Evolutionary conservation across 2,329 filamentous ascomycete species (phyloP).

Genomic region (Acarospora socialis): DNA sequence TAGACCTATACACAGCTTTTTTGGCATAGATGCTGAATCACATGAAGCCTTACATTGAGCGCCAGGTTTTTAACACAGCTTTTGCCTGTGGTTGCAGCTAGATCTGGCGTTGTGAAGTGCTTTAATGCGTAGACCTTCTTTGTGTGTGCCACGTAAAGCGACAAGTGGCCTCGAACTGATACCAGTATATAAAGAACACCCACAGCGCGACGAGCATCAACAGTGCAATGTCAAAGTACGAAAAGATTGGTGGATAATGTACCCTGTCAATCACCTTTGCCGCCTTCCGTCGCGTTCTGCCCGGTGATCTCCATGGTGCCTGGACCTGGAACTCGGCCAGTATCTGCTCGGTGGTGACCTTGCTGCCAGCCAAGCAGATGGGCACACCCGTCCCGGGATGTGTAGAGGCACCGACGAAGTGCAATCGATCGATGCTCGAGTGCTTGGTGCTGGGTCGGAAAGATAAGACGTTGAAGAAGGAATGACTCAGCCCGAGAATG

Average conservation of each 20-base stretch:
- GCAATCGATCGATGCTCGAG: conserved; percentile 26
- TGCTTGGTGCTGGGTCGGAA: conserved; percentile 23
- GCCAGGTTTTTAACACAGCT: too few species aligned
- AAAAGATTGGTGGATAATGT: conserved; percentile 14
- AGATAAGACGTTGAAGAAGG: conserved; percentile 42
- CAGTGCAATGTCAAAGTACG: conserved; percentile 16
- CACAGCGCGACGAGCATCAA: conserved; percentile 13
- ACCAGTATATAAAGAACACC: conserved; percentile 6
- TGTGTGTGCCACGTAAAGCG: too few species aligned
- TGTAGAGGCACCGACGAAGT: conserved; percentile 62
- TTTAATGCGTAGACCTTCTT: too few species aligned
- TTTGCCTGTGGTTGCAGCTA: too few species aligned
- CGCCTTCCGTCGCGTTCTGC: conserved; percentile 2
- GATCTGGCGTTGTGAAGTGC: too few species aligned
- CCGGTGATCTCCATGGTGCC: conserved; percentile 26
- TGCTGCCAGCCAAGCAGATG: conserved; percentile 55
- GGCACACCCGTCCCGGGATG: conserved; percentile 66
- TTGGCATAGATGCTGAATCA: too few species aligned
- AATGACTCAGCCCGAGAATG: conserved; percentile 57
- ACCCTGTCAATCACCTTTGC: conserved; percentile 18
- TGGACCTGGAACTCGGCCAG: conserved; percentile 25
- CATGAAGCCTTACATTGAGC: too few species aligned
- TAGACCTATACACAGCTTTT: too few species aligned
- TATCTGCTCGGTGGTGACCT: conserved; percentile 44
- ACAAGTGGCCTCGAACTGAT: too few species aligned